Evolutionary conservation across 192 early-diverging fungal genomes (phyloP).

Genomic region (Funneliformis geosporum): DNA sequence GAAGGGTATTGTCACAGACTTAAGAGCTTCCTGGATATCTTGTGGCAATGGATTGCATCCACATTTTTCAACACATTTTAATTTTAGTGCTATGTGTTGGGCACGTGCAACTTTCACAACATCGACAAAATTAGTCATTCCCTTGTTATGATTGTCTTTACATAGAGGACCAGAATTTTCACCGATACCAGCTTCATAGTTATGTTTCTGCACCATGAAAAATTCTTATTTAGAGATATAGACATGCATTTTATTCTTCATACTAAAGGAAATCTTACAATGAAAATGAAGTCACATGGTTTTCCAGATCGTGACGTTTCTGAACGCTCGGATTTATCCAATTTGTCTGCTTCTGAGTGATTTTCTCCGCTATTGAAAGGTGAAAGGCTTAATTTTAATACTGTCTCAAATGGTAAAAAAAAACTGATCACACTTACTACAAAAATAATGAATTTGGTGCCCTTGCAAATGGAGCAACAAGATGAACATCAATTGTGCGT

Average conservation of each 20-base stretch:
- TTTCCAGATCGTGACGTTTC: constrained; percentile 9
- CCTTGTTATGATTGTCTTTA: constrained; percentile 28
- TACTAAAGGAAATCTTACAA: not conserved
- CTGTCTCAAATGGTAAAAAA: not conserved
- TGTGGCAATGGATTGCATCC: constrained; percentile 21
- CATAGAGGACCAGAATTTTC: constrained; percentile 22
- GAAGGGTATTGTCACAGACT: constrained; percentile 24
- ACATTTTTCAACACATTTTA: constrained; percentile 22
- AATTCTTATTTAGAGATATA: no score
- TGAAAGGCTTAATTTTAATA: not conserved
- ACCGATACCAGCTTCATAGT: constrained; percentile 25
- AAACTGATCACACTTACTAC: constrained; percentile 27
- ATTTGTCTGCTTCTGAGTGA: constrained; percentile 19
- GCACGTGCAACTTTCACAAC: constrained; percentile 25
- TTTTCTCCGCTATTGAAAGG: constrained; percentile 19
- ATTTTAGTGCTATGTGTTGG: constrained; percentile 16
- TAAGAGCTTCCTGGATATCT: constrained; percentile 2
- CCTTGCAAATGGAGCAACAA: constrained; percentile 13
- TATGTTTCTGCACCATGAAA: not conserved
- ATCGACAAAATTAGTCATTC: not conserved
- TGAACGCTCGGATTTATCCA: constrained; percentile 14
- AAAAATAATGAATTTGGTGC: constrained; percentile 3
- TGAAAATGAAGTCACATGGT: constrained; percentile 28
- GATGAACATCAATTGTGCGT: constrained; percentile 17
- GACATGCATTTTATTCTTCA: not conserved